Base-by-base conservation (phyloP, 2,329 filamentous ascomycete species). In the Diaporthe caulivora region DNA sequence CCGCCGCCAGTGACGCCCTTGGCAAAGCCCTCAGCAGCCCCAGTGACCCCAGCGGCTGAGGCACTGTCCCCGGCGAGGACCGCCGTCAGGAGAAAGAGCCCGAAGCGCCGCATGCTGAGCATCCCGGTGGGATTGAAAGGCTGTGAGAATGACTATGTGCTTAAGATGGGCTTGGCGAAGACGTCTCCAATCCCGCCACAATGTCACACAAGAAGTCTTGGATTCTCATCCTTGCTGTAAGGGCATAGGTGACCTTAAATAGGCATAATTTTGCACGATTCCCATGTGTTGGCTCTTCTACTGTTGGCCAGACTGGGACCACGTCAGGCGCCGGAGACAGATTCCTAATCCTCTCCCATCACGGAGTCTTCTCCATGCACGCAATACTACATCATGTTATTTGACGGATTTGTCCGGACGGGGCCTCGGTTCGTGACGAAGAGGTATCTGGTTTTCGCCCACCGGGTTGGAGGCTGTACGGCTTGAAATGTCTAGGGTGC, bases 1-100 rank as follows among this genome's bases (percentile, higher is more conserved):
- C 89, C 90, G 77, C 91, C 91, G 54, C 91, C 91, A 24, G 91
- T 92, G 44, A 89, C 87, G 65, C 88, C 87, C 73, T 82, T 81
- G 58, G 82, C 84, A 75, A 86, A 85, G 18, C 84, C 84, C 74
- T 85, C 82, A 17, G 84, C 81, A 10, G 81, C 76, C 68, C 84
- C 83, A 21, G 78, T 79, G 37, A 84, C 83, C 51, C 71, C 71
- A 29, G 74, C 76, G 2, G 69, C 62, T 13, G 4, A 53, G 10
- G 44, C 47, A 26, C 11, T 51, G 26, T 34, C 60, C 11, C 54
- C 54, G 31, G 54, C 54, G 55, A 67, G 31, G 44, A 67, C 13
- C 29, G 47, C 44, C 44, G 62, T 40, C n/a, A 67, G 31, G 2
- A 67, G 44, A 15, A 67, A 26, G 17, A 67, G n/a, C 18, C 62